Percentiles rank a stretch among this genome's conserved stretches.
Conservation (phyloP, 805 yeast genomes). For the Nakazawaea wyomingensis region DNA sequence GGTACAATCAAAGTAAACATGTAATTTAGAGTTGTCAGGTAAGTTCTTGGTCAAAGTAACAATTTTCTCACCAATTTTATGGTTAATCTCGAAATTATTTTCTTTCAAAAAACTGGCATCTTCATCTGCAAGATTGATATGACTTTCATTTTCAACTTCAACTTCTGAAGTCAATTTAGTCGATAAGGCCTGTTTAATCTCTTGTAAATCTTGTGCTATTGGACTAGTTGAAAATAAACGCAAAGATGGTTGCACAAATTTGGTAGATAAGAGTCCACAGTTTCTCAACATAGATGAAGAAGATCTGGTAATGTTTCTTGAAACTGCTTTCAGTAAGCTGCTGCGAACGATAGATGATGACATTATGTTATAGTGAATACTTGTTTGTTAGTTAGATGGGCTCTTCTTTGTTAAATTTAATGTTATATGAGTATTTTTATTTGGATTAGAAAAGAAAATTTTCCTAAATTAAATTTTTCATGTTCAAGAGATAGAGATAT, state of each 20-base stretch:
- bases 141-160: slow-evolving; percentile 3
- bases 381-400: background rate
- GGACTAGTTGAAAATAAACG: background rate
- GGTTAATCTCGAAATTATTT: slow-evolving; percentile 7
- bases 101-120: slow-evolving; percentile 2
- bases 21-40: slow-evolving; percentile 3
- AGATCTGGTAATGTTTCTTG: background rate
- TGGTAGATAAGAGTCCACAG: background rate
- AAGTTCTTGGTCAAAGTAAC: slow-evolving; percentile 10
- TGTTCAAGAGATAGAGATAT: too few species aligned
- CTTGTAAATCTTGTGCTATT: background rate
- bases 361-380: background rate
- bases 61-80: slow-evolving; percentile 11
- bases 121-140: background rate
- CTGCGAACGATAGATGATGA: background rate
- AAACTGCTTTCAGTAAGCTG: background rate
- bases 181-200: slow-evolving; percentile 4
- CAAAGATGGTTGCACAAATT: background rate
- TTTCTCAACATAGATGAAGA: background rate
- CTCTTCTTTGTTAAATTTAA: too few species aligned
- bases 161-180: slow-evolving; percentile 3
- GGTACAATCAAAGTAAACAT: slow-evolving; percentile 13
- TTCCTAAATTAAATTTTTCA: background rate
- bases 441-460: background rate
- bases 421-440: background rate